Base-by-base conservation (phyloP, 257 asterid species). In the Solanum chmielewskii region DNA sequence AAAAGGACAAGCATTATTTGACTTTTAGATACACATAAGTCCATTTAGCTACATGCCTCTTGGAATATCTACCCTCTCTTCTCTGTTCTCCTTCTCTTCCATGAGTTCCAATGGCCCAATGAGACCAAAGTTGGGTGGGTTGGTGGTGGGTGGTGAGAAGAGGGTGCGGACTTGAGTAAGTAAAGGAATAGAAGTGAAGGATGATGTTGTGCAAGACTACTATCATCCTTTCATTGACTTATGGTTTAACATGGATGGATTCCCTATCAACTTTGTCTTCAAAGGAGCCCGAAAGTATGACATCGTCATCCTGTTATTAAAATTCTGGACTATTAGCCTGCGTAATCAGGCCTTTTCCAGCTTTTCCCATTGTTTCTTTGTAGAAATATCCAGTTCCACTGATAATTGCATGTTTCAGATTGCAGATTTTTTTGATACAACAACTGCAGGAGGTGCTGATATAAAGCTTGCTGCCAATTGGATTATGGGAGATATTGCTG, bases 401-500 rank as follows among this genome's bases (percentile, higher is more conserved):
- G 66, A 60, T 71, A 62, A 80, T 87, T 88, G 76, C 85, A 60
- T 88, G 45, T 89, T 78, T 68, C 92, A 96, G 99, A 95, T 95
- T 29, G 98, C 99, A 56, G 94, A 96, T 39, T 97, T 92, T 93
- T 97, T 95, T 86, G 97, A 95, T 91, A 92, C 93, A 62, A 92
- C 99, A 23, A 87, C 94, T 82, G 93, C 91, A 86, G 90, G 91
- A 35, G 99, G 98, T 41, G 94, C 98, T 77, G 99, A 97, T 88
- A 77, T 95, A 70, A 97, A 97, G 86, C 91, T 95, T 83, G 95
- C 98, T 90, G 91, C 99, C 73, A 97, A 97, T 84, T 97, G 99
- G 99, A 93, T 97, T 88, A 97, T 97, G 99, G 97, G 99, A 31
- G 99, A 97, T 90, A 91, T 97, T 89, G 97, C 99, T 92, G 98